Percentiles rank a stretch among this genome's conserved stretches.
Evolutionary conservation across 2,329 filamentous ascomycete genomes (phyloP).

Genomic region (Thelonectria rubi): DNA sequence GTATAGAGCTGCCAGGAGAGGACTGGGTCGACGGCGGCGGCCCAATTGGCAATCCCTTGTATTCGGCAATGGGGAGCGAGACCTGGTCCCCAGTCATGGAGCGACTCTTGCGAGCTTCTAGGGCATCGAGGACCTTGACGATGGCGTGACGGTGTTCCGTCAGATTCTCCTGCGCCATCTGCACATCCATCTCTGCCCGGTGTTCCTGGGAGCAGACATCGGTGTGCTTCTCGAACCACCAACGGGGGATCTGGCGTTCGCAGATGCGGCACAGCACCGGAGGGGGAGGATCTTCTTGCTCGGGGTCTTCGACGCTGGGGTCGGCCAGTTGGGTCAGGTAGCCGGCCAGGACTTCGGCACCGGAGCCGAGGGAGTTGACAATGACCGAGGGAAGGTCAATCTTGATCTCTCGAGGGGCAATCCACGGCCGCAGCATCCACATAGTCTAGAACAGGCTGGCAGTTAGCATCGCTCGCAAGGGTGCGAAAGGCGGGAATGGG

Average conservation of each 20-base stretch:
- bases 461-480: constrained; percentile 40
- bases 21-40: constrained; percentile 76
- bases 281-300: constrained; percentile 81
- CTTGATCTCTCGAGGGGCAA: constrained; percentile 88
- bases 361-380: constrained; percentile 92
- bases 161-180: constrained; percentile 91
- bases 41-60: constrained; percentile 88
- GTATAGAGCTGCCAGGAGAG: constrained; percentile 76
- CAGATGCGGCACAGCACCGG: constrained; percentile 96
- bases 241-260: constrained; percentile 94
- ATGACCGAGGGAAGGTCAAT: constrained; percentile 91
- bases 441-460: constrained; percentile 72
- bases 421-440: constrained; percentile 99
- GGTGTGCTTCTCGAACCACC: constrained; percentile 99
- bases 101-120: constrained; percentile 80
- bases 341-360: constrained; percentile 92
- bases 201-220: constrained; percentile 97
- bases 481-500: background rate
- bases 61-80: constrained; percentile 72
- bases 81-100: constrained; percentile 65
- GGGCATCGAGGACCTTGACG: constrained; percentile 91
- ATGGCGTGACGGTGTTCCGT: constrained; percentile 94
- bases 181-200: constrained; percentile 95
- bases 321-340: constrained; percentile 93
- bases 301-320: constrained; percentile 77